Base-by-base conservation (phyloP, 345 rosid genomes). In the Rhodamnia argentea region DNA sequence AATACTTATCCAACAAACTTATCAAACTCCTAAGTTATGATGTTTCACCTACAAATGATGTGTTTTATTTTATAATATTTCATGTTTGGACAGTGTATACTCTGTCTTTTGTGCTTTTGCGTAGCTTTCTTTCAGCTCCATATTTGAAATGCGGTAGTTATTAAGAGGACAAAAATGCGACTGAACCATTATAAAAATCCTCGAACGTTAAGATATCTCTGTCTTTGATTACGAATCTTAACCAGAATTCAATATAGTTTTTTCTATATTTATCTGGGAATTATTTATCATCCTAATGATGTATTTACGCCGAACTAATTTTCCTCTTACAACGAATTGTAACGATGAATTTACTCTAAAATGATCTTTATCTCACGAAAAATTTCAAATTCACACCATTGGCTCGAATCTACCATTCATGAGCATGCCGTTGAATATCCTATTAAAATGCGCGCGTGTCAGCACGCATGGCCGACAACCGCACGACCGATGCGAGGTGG, bases 401-500 rank as follows among this genome's bases (percentile, higher is more conserved):
- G 20, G 32, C 23, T 32, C 23, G 23, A 59, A 59, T n/a, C 16
- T 16, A 8, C 1, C 2, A 32, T 29, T 3, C 1, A 16, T 62
- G 10, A 27, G 0, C 18, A 14, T 62, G 15, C 8, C 15, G 3
- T 27, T 2, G 1, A 60, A 27, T 60, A 5, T n/a, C 2, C 8
- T 59, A 1, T 59, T 27, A 27, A 27, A 27, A 27, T 29, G 7
- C 10, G 3, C 9, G 29, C 13, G 4, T 64, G 24, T 64, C 23
- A 7, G 16, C 14, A 8, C 23, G 4, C 23, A 2, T 32, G 44
- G 11, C 5, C 29, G 0, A 7, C 0, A 15, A 29, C 22, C 3
- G 3, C 42, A 29, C 22, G 5, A 64, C 0, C 3, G 10, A 32
- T 32, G 1, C 0, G 0, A 0, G 0, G 0, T 64, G 44, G 23